Conservation (phyloP, 2,329 filamentous ascomycete species). For the Alternaria atra region DNA sequence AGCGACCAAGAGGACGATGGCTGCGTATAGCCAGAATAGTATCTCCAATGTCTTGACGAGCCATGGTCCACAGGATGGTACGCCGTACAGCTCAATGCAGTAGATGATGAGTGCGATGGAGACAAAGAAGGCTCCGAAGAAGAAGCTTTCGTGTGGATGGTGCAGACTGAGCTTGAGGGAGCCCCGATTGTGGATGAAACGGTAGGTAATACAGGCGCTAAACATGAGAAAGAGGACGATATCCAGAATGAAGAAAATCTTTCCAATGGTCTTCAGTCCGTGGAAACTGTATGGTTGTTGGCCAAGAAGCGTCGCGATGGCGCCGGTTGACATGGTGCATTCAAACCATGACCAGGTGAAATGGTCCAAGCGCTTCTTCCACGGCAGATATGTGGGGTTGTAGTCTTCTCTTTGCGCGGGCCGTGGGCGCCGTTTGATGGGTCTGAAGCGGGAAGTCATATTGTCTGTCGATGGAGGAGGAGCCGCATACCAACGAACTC, state of each 20-base stretch:
- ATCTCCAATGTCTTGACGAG: slow-evolving; percentile 68
- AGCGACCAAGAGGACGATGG: slow-evolving; percentile 52
- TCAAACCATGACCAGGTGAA: slow-evolving; percentile 72
- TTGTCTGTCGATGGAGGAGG: not conserved
- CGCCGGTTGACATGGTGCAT: slow-evolving; percentile 77
- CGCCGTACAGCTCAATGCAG: slow-evolving; percentile 66
- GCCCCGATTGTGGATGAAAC: slow-evolving; percentile 61
- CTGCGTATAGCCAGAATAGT: slow-evolving; percentile 75
- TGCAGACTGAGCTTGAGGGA: slow-evolving; percentile 64
- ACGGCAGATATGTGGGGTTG: slow-evolving; percentile 20
- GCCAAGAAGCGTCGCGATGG: slow-evolving; percentile 69
- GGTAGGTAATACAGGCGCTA: slow-evolving; percentile 67
- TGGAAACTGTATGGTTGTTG: slow-evolving; percentile 67
- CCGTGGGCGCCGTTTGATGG: slow-evolving; percentile 14
- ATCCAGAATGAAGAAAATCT: slow-evolving; percentile 73
- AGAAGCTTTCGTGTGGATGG: slow-evolving; percentile 75
- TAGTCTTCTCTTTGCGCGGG: slow-evolving; percentile 15
- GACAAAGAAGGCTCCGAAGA: slow-evolving; percentile 75
- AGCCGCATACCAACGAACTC: not conserved
- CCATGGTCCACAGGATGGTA: slow-evolving; percentile 64
- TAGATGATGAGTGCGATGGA: slow-evolving; percentile 58
- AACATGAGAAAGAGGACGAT: slow-evolving; percentile 69
- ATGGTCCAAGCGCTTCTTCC: slow-evolving; percentile 33
- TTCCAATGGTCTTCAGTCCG: slow-evolving; percentile 70
- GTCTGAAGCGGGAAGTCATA: slow-evolving; percentile 15